Base-by-base conservation (phyloP, 2,329 filamentous ascomycete genomes). In the Epichloe gansuensis region DNA sequence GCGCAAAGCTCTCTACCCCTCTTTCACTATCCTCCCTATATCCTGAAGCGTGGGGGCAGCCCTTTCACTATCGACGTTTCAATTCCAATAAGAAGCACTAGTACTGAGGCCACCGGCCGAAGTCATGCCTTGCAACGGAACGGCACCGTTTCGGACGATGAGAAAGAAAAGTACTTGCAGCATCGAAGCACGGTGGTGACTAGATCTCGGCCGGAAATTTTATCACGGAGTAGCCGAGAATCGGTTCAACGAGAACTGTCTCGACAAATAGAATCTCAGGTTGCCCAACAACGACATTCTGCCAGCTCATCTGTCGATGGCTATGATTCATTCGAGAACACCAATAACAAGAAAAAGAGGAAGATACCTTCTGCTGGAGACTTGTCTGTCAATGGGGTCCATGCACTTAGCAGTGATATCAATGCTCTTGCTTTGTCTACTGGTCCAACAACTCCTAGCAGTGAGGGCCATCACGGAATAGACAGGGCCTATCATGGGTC, bases 341-440 rank as follows among this genome's bases (percentile, higher is more conserved):
- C 89, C 38, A 97, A 95, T 67, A 98, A 98, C 66, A 98, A 98
- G 71, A 98, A 97, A 74, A 97, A 98, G 69, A 81, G 93, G 59
- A 98, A 98, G 71, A 97, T 98, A 39, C 93, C 93, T 0, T 89
- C 89, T 0, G 89, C 88, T 9, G 86, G 87, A 17, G 86, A 87
- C 60, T 74, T 82, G 13, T 78, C 67, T 3, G 59, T 75, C 21
- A 71, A 69, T 49, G 68, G 68, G 3, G 61, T 65, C 6, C 74
- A 77, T 54, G 58, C 56, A 13, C 53, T 66, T 15, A 62, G 61
- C 40, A 59, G 56, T 48, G 67, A 69, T 36, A 81, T 62, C 74
- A 81, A 56, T 49, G 59, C 64, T 31, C 53, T 65, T 21, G 54
- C 60, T 31, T 57, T 62, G 46, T 61, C 63, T 15, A 34, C 58